phyloP scores from a whole-genome alignment of 306 rosid genomes.

The Vachellia collinsii region DNA sequence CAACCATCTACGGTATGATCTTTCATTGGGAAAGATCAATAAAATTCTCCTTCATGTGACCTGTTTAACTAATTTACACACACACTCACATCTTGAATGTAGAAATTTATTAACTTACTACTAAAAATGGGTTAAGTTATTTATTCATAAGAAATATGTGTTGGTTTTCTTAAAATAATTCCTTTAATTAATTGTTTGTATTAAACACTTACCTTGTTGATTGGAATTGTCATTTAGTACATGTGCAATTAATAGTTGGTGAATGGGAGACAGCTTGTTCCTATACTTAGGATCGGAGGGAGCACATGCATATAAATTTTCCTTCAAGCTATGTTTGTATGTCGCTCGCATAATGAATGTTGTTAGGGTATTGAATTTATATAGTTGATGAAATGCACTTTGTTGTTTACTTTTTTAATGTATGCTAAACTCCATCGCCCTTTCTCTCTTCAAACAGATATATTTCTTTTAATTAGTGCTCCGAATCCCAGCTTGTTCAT shows the following conservation, averaged over 20 bases:
- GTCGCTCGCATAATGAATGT: background rate
- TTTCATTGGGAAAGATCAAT: background rate
- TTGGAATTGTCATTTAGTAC: no score
- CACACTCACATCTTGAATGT: no score
- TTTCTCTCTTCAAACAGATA: background rate
- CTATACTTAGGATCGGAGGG: background rate
- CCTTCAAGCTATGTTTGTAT: background rate
- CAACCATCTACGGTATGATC: background rate
- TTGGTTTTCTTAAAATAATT: no score
- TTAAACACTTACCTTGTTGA: no score
- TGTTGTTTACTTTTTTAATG: background rate
- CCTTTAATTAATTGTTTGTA: no score
- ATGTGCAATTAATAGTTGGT: background rate
- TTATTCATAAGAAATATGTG: no score
- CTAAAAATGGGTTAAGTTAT: no score
- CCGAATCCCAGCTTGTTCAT: background rate
- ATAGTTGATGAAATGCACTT: background rate
- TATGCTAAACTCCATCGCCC: background rate
- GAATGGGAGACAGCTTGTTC: background rate
- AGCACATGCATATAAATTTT: background rate
- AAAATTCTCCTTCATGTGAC: background rate
- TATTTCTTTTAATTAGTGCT: background rate
- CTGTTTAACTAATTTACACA: no score
- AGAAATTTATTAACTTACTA: no score
- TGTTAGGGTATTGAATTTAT: background rate